Percentiles rank a stretch among this genome's conserved stretches.
Conservation (phyloP, 331 rosid species). For the Pyrus hybrid region DNA sequence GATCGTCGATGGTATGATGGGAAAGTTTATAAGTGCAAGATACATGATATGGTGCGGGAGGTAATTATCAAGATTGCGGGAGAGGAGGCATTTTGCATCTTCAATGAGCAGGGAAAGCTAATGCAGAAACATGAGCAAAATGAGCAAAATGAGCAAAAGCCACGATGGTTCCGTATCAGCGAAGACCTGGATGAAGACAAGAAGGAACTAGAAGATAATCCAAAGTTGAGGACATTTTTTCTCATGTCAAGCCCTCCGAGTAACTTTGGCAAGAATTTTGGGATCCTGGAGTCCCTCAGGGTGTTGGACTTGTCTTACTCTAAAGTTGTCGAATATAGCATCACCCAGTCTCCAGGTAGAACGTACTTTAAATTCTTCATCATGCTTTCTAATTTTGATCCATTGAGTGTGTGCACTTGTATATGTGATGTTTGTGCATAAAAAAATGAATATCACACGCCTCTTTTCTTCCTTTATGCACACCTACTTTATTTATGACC, state of each 20-base stretch:
- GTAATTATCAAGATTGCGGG: neutral
- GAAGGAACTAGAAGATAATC: neutral
- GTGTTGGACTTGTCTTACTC: constrained; percentile 9
- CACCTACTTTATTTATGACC: no score
- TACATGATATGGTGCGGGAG: constrained; percentile 5
- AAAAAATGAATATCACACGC: no score
- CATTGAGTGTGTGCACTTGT: no score
- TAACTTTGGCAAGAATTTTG: neutral
- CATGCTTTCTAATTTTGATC: no score
- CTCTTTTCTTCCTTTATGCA: no score
- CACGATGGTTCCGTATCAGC: neutral
- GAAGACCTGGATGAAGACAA: neutral
- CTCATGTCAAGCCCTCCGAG: neutral
- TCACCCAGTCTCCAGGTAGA: no score
- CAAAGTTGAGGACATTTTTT: constrained; percentile 1
- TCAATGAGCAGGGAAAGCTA: neutral
- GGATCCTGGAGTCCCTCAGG: neutral
- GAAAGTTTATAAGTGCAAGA: constrained; percentile 7
- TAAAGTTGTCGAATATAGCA: neutral
- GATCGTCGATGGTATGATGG: neutral
- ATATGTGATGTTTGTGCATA: no score
- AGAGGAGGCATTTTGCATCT: constrained; percentile 12
- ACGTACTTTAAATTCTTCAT: no score
- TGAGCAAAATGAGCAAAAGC: no score
- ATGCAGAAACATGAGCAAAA: neutral